phyloP scores from a whole-genome alignment of 768 basidiomycete genomes.

The Mycena galopus region DNA sequence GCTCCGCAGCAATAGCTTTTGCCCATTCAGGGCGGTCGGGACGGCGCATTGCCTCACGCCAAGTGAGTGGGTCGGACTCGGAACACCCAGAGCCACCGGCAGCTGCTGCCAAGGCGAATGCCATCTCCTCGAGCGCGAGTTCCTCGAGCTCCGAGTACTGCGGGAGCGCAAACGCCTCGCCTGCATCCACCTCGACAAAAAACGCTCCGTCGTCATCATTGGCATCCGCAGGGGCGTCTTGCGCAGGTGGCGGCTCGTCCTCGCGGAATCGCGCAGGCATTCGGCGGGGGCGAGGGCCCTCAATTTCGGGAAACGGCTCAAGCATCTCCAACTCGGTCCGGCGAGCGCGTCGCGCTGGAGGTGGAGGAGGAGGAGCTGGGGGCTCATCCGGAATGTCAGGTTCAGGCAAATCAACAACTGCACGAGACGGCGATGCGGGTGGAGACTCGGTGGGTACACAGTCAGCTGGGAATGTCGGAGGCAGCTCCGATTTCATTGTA shows the following conservation, averaged over 20 bases:
- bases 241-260: no score
- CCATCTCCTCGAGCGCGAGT: no score
- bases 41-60: conserved; percentile 36
- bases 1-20: conserved; percentile 40
- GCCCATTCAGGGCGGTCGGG: conserved; percentile 38
- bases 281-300: conserved; percentile 5
- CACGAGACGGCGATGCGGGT: neutral
- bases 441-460: no score
- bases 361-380: neutral
- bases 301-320: conserved; percentile 9
- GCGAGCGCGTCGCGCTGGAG: neutral
- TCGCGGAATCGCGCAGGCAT: neutral
- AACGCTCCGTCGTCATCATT: neutral
- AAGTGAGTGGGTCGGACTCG: conserved; percentile 33
- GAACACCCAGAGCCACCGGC: neutral
- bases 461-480: no score
- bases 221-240: neutral
- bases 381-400: neutral
- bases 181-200: conserved; percentile 14
- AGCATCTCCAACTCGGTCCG: conserved; percentile 21
- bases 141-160: conserved; percentile 3
- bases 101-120: conserved; percentile 19
- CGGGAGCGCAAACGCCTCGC: no score
- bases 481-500: neutral
- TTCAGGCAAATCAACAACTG: neutral